Percentiles rank a stretch among this genome's conserved stretches.
Evolutionary conservation across 208 protist genomes (phyloP).

Genomic region (Spironucleus salmonicida): DNA sequence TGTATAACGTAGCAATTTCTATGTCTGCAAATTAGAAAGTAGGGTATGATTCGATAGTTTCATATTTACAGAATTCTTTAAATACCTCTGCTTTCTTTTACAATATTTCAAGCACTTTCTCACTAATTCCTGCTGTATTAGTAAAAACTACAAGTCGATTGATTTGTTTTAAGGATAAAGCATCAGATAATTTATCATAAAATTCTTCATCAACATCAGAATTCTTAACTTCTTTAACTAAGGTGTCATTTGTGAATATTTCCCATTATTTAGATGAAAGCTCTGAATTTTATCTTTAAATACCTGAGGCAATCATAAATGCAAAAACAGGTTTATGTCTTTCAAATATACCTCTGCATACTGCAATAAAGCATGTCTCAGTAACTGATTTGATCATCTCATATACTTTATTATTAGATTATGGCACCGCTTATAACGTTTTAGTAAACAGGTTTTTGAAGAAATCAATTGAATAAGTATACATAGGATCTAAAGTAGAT

Average conservation of each 20-base stretch:
- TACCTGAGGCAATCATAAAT: constrained; percentile 50
- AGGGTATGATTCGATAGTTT: constrained; percentile 51
- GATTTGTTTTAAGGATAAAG: not conserved
- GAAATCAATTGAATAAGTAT: constrained; percentile 89
- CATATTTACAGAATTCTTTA: constrained; percentile 59
- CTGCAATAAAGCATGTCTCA: constrained; percentile 67
- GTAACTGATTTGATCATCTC: constrained; percentile 64
- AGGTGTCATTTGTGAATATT: constrained; percentile 7
- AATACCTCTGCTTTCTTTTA: not conserved
- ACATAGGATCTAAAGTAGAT: constrained; percentile 73
- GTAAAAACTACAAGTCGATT: not conserved
- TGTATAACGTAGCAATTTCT: constrained; percentile 59
- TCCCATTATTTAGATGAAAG: constrained; percentile 20
- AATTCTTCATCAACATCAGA: not conserved
- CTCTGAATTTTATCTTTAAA: constrained; percentile 39
- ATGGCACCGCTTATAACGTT: constrained; percentile 52
- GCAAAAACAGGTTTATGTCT: constrained; percentile 82
- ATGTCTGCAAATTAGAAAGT: constrained; percentile 60
- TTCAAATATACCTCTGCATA: constrained; percentile 88
- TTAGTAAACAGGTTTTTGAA: constrained; percentile 67
- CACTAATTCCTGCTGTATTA: too few species aligned
- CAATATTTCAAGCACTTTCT: not conserved
- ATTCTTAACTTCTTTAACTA: not conserved
- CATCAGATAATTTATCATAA: not conserved
- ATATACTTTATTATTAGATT: constrained; percentile 55